Conservation (phyloP, 2,329 filamentous ascomycete genomes). For the Fulvia fulva region DNA sequence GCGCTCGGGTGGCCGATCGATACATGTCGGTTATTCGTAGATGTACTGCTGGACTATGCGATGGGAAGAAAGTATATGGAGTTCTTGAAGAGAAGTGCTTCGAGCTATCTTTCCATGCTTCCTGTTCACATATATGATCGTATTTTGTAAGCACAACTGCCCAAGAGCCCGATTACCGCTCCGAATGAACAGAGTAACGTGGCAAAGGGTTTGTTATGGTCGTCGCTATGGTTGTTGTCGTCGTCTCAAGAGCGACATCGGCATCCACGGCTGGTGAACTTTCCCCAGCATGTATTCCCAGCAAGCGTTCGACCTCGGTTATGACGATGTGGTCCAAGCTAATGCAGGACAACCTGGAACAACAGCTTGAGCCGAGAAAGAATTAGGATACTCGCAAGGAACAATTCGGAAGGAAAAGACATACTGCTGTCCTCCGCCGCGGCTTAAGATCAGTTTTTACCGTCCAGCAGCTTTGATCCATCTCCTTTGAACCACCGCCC, state of each 20-base stretch:
- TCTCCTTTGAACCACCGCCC: background rate
- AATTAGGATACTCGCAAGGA: background rate
- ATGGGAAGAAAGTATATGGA: background rate
- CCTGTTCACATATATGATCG: background rate
- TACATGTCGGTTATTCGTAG: slow-evolving; percentile 22
- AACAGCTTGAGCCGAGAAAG: slow-evolving; percentile 3
- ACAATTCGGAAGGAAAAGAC: slow-evolving; percentile 2
- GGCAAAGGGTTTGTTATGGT: background rate
- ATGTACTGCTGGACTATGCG: slow-evolving; percentile 7
- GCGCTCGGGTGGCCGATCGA: slow-evolving; percentile 26
- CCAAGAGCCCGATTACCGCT: background rate
- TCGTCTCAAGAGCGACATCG: slow-evolving; percentile 2
- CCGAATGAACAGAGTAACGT: background rate
- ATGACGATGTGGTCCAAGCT: background rate
- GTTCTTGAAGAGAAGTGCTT: background rate
- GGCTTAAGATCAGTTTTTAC: background rate
- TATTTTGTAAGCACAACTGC: background rate
- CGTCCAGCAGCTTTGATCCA: background rate
- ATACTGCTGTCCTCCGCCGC: background rate
- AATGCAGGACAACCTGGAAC: background rate
- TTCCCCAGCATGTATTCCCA: background rate
- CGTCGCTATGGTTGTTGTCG: background rate
- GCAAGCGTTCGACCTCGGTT: background rate
- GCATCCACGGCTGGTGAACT: background rate
- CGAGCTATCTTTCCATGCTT: slow-evolving; percentile 12